phyloP scores from a whole-genome alignment of 176 grass and related monocot species.

The Oryza nivara region DNA sequence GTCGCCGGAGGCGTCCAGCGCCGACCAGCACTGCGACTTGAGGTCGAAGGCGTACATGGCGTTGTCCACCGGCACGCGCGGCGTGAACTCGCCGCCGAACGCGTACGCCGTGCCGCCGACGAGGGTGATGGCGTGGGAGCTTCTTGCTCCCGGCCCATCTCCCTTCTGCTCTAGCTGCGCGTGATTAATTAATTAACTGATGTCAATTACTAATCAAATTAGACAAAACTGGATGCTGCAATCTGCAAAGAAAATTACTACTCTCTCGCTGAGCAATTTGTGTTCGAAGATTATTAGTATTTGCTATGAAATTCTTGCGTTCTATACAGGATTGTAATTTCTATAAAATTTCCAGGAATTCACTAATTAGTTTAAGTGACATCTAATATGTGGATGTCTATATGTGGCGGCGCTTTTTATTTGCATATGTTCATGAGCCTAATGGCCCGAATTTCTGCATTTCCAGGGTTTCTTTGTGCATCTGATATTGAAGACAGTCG shows the following conservation, averaged over 20 bases:
- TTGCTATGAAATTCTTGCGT: not conserved
- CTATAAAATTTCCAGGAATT: not conserved
- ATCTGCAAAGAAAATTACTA: too few species aligned
- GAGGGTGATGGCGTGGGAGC: constrained; percentile 78
- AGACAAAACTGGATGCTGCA: too few species aligned
- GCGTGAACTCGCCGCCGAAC: constrained; percentile 90
- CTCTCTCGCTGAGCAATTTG: not conserved
- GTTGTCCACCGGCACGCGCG: constrained; percentile 83
- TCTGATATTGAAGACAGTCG: not conserved
- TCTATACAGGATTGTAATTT: too few species aligned
- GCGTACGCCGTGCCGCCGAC: constrained; percentile 68
- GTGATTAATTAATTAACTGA: too few species aligned
- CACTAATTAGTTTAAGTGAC: not conserved
- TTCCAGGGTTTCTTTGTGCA: not conserved
- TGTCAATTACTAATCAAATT: too few species aligned
- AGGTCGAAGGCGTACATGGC: constrained; percentile 81
- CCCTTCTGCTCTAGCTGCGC: constrained; percentile 73
- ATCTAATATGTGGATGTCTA: not conserved
- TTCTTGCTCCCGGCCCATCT: constrained; percentile 64
- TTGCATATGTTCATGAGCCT: not conserved
- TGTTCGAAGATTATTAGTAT: too few species aligned
- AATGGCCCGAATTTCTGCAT: not conserved
- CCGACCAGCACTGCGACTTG: constrained; percentile 57
- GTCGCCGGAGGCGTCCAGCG: constrained; percentile 55
- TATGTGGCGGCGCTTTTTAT: not conserved